Conservation (phyloP, 2,329 filamentous ascomycete species). For the Colletotrichum sp. region DNA sequence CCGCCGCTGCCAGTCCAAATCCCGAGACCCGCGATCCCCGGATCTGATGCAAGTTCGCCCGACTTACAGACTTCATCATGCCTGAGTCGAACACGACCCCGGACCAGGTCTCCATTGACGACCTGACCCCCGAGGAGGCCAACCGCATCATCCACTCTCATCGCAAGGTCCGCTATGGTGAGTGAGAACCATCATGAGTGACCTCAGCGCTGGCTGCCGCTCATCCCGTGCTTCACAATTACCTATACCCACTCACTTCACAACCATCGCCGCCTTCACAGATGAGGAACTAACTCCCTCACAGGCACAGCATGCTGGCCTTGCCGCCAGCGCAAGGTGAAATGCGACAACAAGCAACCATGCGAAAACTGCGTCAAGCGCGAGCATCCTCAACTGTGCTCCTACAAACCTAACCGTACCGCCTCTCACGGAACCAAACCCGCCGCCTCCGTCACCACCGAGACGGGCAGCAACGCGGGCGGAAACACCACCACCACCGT, state of each 20-base stretch:
- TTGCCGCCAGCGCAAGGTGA: conserved; percentile 71
- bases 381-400: conserved; percentile 68
- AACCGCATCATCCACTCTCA: conserved; percentile 73
- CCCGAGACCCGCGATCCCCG: background rate
- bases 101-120: conserved; percentile 53
- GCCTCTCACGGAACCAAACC: conserved; percentile 27
- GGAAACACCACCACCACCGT: conserved; percentile 26
- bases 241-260: background rate
- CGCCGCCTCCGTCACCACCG: conserved; percentile 26
- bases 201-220: background rate
- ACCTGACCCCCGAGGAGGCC: conserved; percentile 68
- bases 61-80: conserved; percentile 34
- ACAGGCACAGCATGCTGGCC: conserved; percentile 70
- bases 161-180: conserved; percentile 72
- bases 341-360: conserved; percentile 72
- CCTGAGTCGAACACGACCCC: conserved; percentile 48
- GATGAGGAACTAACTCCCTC: background rate
- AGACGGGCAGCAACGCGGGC: conserved; percentile 19
- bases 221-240: background rate
- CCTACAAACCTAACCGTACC: conserved; percentile 67
- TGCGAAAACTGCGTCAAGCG: conserved; percentile 73
- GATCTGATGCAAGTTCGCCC: conserved; percentile 7
- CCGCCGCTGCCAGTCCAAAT: background rate
- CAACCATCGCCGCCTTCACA: background rate
- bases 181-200: conserved; percentile 31